Evolutionary conservation across 148 eudicot species (phyloP), one percentile per base, ranked within the genome.

Genomic region (Polygonum maritimum): DNA sequence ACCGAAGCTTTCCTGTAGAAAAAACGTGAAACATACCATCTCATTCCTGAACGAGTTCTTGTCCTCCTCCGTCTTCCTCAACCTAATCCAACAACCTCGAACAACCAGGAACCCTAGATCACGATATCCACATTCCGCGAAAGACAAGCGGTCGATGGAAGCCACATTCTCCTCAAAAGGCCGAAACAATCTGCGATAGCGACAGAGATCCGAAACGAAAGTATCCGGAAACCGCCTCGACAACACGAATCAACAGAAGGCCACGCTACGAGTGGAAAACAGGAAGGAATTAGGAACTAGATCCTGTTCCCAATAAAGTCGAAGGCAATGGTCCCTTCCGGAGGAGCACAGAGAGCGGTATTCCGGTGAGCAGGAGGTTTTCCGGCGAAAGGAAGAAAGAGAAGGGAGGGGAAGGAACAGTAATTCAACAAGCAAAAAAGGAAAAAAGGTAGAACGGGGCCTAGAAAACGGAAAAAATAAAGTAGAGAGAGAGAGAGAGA

Each of bases 131-230:
- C 81, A 80, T 73, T 69, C 75, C 72, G 75, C 74, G 76, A 52
- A 54, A 81, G 69, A 67, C 31, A 79, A 80, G n/a, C 67, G 67
- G 31, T 76, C 67, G 72, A 1, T 19, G 70, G 75, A 69, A 78
- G 62, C 92, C 88, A 90, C 97, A 92, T 92, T 92, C 87, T 77
- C 86, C 62, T 31, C 74, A 12, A n/a, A 76, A 74, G 80, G 71
- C 76, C 78, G 83, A 70, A 81, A 78, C 82, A 80, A 78, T 39
- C 82, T 72, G 72, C 67, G 84, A 82, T 82, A 84, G 77, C 86
- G 78, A 74, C 78, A 76, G 69, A 76, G 78, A 83, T 85, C 80
- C 78, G 77, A 72, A 76, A 75, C 49, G 15, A 4, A 67, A 79
- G 48, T 11, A 54, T 15, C 10, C 75, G 36, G 44, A 11, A 45